Conservation (phyloP, 192 early-diverging fungal species). For the Rhizophagus clarus region DNA sequence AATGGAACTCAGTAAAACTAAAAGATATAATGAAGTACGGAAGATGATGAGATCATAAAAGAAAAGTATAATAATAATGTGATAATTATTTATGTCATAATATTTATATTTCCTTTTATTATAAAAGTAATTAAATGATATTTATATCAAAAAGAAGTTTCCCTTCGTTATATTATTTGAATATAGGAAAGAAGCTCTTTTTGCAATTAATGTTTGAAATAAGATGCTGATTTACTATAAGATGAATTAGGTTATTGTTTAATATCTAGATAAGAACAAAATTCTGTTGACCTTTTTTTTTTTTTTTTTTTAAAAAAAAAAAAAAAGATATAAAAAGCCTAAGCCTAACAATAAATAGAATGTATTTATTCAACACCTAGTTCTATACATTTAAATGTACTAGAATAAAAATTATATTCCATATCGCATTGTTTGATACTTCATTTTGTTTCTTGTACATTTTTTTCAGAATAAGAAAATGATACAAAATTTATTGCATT, state of each 20-base stretch:
- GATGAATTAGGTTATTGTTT: not conserved
- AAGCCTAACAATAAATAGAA: no score
- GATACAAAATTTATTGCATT: no score
- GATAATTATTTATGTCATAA: not conserved
- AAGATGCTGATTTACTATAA: no score
- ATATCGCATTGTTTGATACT: no score
- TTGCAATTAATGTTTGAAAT: not conserved
- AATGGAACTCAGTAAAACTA: conserved; percentile 43
- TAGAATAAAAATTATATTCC: no score
- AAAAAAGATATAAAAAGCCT: no score
- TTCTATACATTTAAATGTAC: no score
- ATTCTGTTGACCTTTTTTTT: not conserved
- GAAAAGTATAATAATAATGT: not conserved
- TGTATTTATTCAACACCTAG: no score
- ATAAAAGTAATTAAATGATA: not conserved
- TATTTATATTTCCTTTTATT: not conserved
- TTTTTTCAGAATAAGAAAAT: no score
- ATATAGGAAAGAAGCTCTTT: not conserved
- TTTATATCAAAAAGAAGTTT: no score
- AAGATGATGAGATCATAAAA: not conserved
- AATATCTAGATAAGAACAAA: not conserved
- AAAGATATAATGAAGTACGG: conserved; percentile 11
- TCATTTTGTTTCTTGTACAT: no score
- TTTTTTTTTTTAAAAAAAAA: not conserved
- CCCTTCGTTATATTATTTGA: no score